Evolutionary conservation across 2,329 filamentous ascomycete species (phyloP).

Genomic region (Colletotrichum lupini): DNA sequence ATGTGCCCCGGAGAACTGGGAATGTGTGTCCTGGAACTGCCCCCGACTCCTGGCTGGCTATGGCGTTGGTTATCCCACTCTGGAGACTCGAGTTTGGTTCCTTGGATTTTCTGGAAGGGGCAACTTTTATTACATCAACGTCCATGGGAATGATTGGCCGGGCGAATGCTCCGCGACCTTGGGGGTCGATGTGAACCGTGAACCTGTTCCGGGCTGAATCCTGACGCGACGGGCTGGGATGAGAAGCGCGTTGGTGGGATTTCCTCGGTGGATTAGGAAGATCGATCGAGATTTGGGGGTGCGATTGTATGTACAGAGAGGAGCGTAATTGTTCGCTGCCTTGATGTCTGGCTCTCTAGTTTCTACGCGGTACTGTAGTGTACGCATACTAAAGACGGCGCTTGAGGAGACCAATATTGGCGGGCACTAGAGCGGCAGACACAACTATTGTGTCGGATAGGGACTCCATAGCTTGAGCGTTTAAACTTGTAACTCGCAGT

Average conservation of each 20-base stretch:
- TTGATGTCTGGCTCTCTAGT: background rate
- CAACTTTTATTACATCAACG: background rate
- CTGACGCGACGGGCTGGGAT: background rate
- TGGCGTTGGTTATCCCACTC: background rate
- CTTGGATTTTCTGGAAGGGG: background rate
- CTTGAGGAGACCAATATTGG: background rate
- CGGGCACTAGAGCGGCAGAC: background rate
- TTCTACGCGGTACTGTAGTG: background rate
- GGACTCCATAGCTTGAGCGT: background rate
- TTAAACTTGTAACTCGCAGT: background rate
- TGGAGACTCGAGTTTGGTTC: background rate
- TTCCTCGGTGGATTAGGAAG: slow-evolving; percentile 4
- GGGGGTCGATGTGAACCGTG: background rate
- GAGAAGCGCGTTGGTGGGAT: slow-evolving; percentile 8
- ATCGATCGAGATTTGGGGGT: slow-evolving; percentile 19
- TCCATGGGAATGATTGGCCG: background rate
- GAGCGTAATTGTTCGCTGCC: background rate
- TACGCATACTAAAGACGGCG: background rate
- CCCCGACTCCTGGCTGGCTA: background rate
- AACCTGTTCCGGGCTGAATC: background rate
- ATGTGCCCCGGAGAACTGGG: background rate
- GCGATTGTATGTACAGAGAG: background rate
- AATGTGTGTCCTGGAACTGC: background rate
- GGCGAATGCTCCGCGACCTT: background rate
- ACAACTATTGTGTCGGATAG: background rate